Evolutionary conservation across 306 rosid species (phyloP).

Genomic region (Phaseolus lunatus): DNA sequence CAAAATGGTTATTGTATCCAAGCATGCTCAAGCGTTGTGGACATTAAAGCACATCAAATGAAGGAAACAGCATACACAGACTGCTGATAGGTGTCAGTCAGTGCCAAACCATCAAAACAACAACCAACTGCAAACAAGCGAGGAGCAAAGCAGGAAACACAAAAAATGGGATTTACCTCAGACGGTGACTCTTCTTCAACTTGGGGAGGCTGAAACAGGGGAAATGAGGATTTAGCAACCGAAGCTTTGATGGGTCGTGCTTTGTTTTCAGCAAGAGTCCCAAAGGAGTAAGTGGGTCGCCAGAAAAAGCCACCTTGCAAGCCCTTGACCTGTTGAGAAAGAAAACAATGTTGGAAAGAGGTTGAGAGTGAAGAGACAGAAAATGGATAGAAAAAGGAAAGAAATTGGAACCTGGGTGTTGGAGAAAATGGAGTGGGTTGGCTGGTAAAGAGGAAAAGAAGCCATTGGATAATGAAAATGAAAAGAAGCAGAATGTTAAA

Average conservation of each 20-base stretch:
- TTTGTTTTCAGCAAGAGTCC: slow-evolving; percentile 45
- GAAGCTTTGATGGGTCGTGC: slow-evolving; percentile 63
- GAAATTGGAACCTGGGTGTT: slow-evolving; percentile 61
- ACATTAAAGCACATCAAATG: slow-evolving; percentile 11
- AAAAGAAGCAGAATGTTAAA: not conserved
- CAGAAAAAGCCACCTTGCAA: slow-evolving; percentile 55
- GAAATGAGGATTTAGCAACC: slow-evolving; percentile 61
- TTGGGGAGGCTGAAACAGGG: slow-evolving; percentile 64
- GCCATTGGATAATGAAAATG: slow-evolving; percentile 57
- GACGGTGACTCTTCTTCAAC: slow-evolving; percentile 66
- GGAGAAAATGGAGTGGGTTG: slow-evolving; percentile 60
- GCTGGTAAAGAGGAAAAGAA: slow-evolving; percentile 63
- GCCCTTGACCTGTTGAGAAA: slow-evolving; percentile 56
- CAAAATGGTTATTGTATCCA: no score
- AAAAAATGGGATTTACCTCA: slow-evolving; percentile 57
- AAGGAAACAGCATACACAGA: slow-evolving; percentile 4
- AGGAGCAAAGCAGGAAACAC: not conserved
- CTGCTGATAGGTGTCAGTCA: not conserved
- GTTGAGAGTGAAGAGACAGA: not conserved
- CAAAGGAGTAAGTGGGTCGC: slow-evolving; percentile 53
- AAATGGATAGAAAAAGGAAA: slow-evolving; percentile 27
- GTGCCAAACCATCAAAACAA: slow-evolving; percentile 12
- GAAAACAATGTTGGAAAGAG: slow-evolving; percentile 19
- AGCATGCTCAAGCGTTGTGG: not conserved
- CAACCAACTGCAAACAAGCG: slow-evolving; percentile 20